Percentiles rank a stretch among this genome's conserved stretches.
These are phyloP conservation scores for Agaricus sinodeliciosus DNA, from an alignment of 768 basidiomycete species.

Conservation along the genomic window DNA sequence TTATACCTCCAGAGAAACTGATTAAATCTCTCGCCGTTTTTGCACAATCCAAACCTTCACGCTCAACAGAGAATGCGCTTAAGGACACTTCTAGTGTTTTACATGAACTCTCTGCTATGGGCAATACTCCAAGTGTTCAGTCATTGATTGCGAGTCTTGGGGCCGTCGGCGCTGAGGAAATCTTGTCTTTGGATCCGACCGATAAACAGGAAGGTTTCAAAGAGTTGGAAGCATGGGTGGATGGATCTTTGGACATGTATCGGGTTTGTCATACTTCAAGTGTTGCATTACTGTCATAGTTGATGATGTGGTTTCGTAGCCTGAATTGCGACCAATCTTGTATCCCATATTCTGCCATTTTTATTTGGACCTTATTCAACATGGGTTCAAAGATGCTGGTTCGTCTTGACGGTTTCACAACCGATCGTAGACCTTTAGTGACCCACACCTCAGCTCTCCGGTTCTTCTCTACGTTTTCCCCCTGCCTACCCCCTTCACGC, in stretches of 20 bases:
- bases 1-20: conserved; percentile 42
- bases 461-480: conserved; percentile 69
- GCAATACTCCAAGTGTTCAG: conserved; percentile 67
- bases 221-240: conserved; percentile 84
- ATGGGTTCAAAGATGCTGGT: conserved; percentile 89
- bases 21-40: conserved; percentile 56
- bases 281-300: conserved; percentile 3
- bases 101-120: conserved; percentile 62
- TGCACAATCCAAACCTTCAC: conserved; percentile 53
- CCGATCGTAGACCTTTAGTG: conserved; percentile 6
- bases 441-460: conserved; percentile 46
- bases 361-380: conserved; percentile 89
- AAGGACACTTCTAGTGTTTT: conserved; percentile 62
- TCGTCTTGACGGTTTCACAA: conserved; percentile 19
- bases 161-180: conserved; percentile 76
- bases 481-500: conserved; percentile 61
- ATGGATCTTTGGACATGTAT: conserved; percentile 89
- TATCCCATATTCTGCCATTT: conserved; percentile 98
- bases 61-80: conserved; percentile 63
- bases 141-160: conserved; percentile 72
- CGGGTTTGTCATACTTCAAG: conserved; percentile 40
- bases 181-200: conserved; percentile 73
- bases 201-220: conserved; percentile 83
- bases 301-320: conserved; percentile 36
- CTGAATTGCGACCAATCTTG: conserved; percentile 87